phyloP scores from a whole-genome alignment of 2,329 filamentous ascomycete species.

The Drechslerella stenobrocha region DNA sequence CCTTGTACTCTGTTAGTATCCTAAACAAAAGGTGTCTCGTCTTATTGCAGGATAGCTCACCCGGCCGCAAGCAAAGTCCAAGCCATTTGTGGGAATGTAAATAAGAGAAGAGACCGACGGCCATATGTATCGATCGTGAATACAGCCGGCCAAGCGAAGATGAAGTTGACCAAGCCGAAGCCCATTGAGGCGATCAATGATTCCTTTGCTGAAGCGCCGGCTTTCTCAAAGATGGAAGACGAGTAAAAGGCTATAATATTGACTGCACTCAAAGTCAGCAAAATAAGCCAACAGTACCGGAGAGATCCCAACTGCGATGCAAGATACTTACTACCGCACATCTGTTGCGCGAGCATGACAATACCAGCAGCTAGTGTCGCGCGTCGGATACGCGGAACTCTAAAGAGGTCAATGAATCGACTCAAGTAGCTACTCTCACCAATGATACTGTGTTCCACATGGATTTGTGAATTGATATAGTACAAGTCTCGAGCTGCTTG shows the following conservation, averaged over 20 bases:
- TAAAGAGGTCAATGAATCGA: constrained; percentile 69
- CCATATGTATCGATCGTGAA: constrained; percentile 71
- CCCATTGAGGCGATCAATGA: constrained; percentile 68
- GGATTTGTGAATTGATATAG: constrained; percentile 63
- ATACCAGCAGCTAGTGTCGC: constrained; percentile 76
- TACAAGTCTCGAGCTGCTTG: constrained; percentile 68
- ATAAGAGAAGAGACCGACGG: constrained; percentile 65
- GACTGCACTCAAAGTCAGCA: constrained; percentile 55
- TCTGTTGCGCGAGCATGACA: constrained; percentile 73
- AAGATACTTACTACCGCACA: constrained; percentile 59
- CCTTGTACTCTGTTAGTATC: constrained; percentile 14
- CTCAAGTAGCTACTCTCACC: constrained; percentile 63
- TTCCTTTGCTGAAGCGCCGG: constrained; percentile 62
- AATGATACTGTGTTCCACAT: constrained; percentile 57
- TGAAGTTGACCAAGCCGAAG: constrained; percentile 68
- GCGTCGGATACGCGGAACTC: constrained; percentile 68
- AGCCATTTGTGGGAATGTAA: constrained; percentile 70
- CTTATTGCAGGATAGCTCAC: constrained; percentile 44
- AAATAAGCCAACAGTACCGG: constrained; percentile 54
- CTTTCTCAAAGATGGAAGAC: constrained; percentile 65
- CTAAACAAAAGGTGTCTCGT: neutral
- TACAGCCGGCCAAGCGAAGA: constrained; percentile 68
- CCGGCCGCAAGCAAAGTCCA: constrained; percentile 69
- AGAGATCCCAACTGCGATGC: constrained; percentile 63
- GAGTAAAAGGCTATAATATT: constrained; percentile 79